phyloP scores from a whole-genome alignment of 768 basidiomycete genomes.

The Lentinula lateritia region DNA sequence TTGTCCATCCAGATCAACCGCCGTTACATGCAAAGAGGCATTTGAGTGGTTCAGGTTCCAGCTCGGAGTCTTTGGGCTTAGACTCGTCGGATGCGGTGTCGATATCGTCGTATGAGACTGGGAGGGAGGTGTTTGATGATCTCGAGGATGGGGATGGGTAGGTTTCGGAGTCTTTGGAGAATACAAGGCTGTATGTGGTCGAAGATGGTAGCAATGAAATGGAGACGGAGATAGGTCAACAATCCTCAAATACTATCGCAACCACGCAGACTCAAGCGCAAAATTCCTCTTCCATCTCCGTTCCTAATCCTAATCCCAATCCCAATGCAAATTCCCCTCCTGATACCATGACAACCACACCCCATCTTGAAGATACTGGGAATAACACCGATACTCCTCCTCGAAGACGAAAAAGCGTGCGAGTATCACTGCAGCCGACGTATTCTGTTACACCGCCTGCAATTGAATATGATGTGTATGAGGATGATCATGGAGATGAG shows the following conservation, averaged over 20 bases:
- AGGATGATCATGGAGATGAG: conserved; percentile 18
- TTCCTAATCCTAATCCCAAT: not conserved
- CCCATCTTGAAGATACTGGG: not conserved
- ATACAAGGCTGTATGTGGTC: not conserved
- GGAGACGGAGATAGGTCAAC: not conserved
- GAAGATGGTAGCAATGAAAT: conserved; percentile 3
- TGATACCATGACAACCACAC: conserved; percentile 10
- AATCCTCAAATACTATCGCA: conserved; percentile 11
- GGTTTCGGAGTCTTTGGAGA: not conserved
- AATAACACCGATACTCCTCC: conserved; percentile 9
- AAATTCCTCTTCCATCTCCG: not conserved
- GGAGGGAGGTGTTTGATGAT: conserved; percentile 45
- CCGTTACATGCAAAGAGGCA: not conserved
- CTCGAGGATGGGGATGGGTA: conserved; percentile 20
- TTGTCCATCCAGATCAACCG: not conserved
- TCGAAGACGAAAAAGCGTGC: conserved; percentile 61
- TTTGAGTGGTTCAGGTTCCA: conserved; percentile 2
- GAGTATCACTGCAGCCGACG: conserved; percentile 72
- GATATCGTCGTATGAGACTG: conserved; percentile 64
- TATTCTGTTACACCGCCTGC: conserved; percentile 71
- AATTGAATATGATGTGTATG: conserved; percentile 41
- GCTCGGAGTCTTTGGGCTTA: not conserved
- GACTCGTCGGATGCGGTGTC: conserved; percentile 34
- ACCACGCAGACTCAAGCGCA: not conserved
- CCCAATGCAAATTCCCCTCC: conserved; percentile 2